These are phyloP conservation scores for Scleromitrula shiraiana DNA, from an alignment of 2,329 filamentous ascomycete genomes.

Conservation along the genomic window DNA sequence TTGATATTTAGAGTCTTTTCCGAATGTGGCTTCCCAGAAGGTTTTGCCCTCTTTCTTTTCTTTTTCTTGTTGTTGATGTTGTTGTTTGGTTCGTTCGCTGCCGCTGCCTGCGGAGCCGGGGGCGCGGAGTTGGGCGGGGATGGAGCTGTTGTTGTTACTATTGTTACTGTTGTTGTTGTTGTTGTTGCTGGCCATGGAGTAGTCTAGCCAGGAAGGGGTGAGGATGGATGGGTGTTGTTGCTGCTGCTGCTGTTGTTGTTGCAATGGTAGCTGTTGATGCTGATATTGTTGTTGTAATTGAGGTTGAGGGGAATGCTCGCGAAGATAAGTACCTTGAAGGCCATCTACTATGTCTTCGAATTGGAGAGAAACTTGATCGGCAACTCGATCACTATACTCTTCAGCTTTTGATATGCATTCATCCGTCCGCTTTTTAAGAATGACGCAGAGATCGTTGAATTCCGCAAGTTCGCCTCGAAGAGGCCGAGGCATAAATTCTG, in stretches of 20 bases:
- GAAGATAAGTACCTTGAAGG: conserved; percentile 14
- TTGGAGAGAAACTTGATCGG: conserved; percentile 21
- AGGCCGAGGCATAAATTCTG: conserved; percentile 11
- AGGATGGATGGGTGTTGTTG: conserved; percentile 8
- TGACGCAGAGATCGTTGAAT: conserved; percentile 27
- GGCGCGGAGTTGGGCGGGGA: background rate
- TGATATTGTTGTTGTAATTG: background rate
- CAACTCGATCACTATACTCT: conserved; percentile 14
- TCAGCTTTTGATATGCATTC: conserved; percentile 28
- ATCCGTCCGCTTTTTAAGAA: conserved; percentile 27
- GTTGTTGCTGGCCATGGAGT: conserved; percentile 3
- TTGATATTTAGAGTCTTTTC: conserved; percentile 23
- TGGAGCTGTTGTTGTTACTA: background rate
- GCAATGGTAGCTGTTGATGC: conserved; percentile 5
- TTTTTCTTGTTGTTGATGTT: conserved; percentile 1
- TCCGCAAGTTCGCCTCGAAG: conserved; percentile 26
- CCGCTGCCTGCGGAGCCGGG: conserved; percentile 22
- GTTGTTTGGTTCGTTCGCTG: conserved; percentile 9
- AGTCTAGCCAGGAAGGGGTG: conserved; percentile 14
- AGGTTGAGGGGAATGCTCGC: background rate
- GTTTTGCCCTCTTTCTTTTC: conserved; percentile 25
- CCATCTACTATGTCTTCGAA: conserved; percentile 26
- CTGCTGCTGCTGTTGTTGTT: conserved; percentile 2
- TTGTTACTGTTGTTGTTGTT: background rate
- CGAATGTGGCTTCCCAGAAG: conserved; percentile 29